phyloP scores from a whole-genome alignment of 192 early-diverging fungal species.

The Coemansia sp. region DNA sequence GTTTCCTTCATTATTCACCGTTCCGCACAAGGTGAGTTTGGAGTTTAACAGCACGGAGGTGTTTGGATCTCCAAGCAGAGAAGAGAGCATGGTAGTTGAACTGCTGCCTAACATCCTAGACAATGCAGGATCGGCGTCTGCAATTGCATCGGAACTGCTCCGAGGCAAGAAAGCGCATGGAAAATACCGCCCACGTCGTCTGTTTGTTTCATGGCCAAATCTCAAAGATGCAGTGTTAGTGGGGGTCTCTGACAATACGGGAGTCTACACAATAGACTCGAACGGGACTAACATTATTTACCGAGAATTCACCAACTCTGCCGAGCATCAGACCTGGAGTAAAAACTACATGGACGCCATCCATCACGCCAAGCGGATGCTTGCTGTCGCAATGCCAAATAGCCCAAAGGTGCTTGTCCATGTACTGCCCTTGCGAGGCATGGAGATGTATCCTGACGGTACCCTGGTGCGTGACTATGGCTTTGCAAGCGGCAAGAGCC shows the following conservation, averaged over 20 bases:
- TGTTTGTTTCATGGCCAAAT: constrained; percentile 78
- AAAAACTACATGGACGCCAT: constrained; percentile 31
- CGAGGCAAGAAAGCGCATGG: constrained; percentile 31
- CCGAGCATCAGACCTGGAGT: constrained; percentile 29
- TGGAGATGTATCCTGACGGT: constrained; percentile 43
- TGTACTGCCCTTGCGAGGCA: constrained; percentile 45
- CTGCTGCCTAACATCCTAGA: constrained; percentile 20
- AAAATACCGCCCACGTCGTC: constrained; percentile 32
- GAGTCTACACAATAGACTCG: constrained; percentile 52
- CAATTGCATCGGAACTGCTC: constrained; percentile 33
- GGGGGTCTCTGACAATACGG: constrained; percentile 68
- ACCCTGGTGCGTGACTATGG: constrained; percentile 51
- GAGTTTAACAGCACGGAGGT: constrained; percentile 81
- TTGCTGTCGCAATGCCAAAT: constrained; percentile 21
- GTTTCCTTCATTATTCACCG: constrained; percentile 86
- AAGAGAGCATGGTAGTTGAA: constrained; percentile 49
- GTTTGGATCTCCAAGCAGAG: constrained; percentile 76
- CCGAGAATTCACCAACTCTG: constrained; percentile 12
- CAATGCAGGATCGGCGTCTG: constrained; percentile 11
- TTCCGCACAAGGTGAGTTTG: constrained; percentile 67
- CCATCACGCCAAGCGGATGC: constrained; percentile 25
- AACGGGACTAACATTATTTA: constrained; percentile 16
- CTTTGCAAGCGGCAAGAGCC: constrained; percentile 1
- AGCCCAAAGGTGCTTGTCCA: constrained; percentile 29
- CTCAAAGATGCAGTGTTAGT: constrained; percentile 77